A percentile compares a stretch with the other conserved stretches of the same genome.
Conservation (phyloP, 2,329 filamentous ascomycete genomes). For the Drechslerella coelobrocha region DNA sequence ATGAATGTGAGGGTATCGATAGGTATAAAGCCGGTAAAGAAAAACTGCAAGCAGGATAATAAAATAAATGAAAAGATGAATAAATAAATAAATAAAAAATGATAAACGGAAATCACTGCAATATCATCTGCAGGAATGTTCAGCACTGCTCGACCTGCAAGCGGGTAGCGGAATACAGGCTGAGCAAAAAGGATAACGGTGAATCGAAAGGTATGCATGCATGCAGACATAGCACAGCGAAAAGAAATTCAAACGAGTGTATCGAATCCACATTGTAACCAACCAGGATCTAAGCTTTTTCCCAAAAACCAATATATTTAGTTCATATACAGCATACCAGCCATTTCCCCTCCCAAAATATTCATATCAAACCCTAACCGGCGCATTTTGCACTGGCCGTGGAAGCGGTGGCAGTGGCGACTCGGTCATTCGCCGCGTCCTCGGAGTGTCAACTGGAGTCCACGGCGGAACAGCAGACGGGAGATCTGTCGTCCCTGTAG, state of each 20-base stretch:
- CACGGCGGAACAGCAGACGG: conserved; percentile 17
- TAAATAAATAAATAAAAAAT: background rate
- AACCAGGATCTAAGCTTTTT: conserved; percentile 5
- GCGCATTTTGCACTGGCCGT: background rate
- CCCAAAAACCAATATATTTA: background rate
- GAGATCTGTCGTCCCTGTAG: conserved; percentile 18
- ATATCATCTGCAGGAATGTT: background rate
- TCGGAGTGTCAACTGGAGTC: conserved; percentile 22
- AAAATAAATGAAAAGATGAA: background rate
- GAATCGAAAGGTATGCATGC: background rate
- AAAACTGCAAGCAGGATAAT: too few species aligned
- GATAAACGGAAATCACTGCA: background rate
- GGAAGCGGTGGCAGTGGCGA: conserved; percentile 21
- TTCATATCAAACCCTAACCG: background rate
- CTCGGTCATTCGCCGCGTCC: conserved; percentile 14
- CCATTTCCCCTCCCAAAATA: background rate
- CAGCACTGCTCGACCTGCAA: conserved; percentile 41
- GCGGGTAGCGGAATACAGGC: background rate
- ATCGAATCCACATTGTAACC: background rate
- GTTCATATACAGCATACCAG: background rate
- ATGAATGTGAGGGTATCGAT: conserved; percentile 3
- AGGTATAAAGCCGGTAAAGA: background rate
- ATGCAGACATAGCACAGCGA: background rate
- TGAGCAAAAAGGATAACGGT: too few species aligned
- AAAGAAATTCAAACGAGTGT: background rate